Percentiles rank a stretch among this genome's conserved stretches.
Evolutionary conservation across 768 basidiomycete genomes (phyloP).

Genomic region (Dictyophora rubrovolvata): DNA sequence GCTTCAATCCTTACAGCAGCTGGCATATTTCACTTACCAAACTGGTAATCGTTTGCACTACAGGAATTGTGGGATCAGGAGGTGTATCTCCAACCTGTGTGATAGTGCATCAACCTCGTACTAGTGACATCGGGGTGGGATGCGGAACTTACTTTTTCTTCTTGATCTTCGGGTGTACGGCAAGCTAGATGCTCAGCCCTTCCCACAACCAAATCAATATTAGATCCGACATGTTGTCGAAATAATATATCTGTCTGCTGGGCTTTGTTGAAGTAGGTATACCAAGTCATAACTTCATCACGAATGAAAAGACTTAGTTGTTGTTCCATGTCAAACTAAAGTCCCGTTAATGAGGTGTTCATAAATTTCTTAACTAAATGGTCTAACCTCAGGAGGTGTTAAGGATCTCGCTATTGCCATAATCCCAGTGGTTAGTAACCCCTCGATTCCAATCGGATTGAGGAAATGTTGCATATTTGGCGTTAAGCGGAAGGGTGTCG

Average conservation of each 20-base stretch:
- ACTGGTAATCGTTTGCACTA: slow-evolving; percentile 67
- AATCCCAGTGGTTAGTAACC: slow-evolving; percentile 73
- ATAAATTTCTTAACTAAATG: neutral
- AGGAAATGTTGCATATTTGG: slow-evolving; percentile 94
- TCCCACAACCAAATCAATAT: slow-evolving; percentile 64
- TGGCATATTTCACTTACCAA: slow-evolving; percentile 23
- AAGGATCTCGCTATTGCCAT: slow-evolving; percentile 87
- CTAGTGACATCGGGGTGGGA: neutral
- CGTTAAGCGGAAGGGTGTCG: slow-evolving; percentile 94
- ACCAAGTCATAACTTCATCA: slow-evolving; percentile 83
- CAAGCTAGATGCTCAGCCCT: slow-evolving; percentile 78
- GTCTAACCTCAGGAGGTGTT: slow-evolving; percentile 78
- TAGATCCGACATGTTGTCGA: slow-evolving; percentile 41
- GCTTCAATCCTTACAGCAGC: neutral
- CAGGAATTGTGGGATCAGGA: slow-evolving; percentile 36
- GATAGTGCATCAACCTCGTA: slow-evolving; percentile 9
- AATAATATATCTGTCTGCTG: slow-evolving; percentile 49
- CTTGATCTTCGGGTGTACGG: slow-evolving; percentile 47
- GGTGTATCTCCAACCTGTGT: slow-evolving; percentile 15
- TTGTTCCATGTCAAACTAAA: slow-evolving; percentile 83
- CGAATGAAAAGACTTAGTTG: slow-evolving; percentile 85
- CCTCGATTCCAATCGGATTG: slow-evolving; percentile 82
- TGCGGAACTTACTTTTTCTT: slow-evolving; percentile 52
- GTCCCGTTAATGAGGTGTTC: neutral
- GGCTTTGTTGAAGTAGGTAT: slow-evolving; percentile 43